phyloP scores from a whole-genome alignment of 2,329 filamentous ascomycete genomes.

The Sclerotinia glacialis region DNA sequence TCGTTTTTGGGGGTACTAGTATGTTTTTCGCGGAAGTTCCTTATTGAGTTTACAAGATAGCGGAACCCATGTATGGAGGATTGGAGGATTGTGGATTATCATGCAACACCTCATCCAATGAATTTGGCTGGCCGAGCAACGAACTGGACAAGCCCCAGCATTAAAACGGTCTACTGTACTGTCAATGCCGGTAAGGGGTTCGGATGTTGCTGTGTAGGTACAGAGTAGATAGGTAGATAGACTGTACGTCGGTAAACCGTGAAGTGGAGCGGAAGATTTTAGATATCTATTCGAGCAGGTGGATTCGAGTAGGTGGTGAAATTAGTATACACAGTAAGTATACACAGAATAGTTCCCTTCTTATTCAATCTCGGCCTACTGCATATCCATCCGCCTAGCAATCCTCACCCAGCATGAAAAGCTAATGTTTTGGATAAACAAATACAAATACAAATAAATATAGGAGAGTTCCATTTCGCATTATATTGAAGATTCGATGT shows the following conservation, averaged over 20 bases:
- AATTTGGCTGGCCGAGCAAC: conserved; percentile 15
- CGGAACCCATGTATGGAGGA: neutral
- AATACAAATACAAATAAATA: too few species aligned
- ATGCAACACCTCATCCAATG: neutral
- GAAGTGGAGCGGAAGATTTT: neutral
- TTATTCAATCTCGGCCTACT: too few species aligned
- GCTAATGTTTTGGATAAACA: too few species aligned
- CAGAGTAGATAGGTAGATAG: neutral
- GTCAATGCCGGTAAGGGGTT: neutral
- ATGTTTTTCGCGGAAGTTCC: neutral
- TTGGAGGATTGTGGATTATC: too few species aligned
- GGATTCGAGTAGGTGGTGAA: too few species aligned
- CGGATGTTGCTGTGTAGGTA: neutral
- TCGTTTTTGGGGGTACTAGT: neutral
- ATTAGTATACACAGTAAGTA: too few species aligned
- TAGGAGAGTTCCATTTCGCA: too few species aligned
- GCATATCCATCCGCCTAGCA: too few species aligned
- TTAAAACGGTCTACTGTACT: neutral
- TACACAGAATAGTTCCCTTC: too few species aligned
- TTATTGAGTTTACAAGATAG: conserved; percentile 4
- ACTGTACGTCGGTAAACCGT: neutral
- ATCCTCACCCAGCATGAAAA: too few species aligned
- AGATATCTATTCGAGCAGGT: too few species aligned
- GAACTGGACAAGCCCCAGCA: neutral
- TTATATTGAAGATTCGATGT: too few species aligned